Evolutionary conservation across 805 yeast species (phyloP).

Genomic region (Teunomyces funiuensis): DNA sequence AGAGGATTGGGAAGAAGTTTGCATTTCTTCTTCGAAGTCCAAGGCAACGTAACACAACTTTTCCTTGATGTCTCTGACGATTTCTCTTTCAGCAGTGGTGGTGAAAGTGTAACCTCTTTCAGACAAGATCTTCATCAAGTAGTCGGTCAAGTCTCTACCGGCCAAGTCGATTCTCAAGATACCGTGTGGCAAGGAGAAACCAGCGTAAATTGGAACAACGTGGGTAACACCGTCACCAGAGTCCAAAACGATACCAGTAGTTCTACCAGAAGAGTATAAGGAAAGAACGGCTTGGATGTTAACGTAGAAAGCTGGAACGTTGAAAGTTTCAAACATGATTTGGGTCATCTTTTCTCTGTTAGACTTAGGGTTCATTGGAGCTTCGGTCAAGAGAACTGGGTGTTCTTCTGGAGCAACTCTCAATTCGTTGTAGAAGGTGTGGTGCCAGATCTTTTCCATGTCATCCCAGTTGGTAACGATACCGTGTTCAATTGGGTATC

Average conservation of each 20-base stretch:
- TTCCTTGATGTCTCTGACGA: constrained; percentile 92
- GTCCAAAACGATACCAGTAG: constrained; percentile 99
- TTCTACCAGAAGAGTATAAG: constrained; percentile 98
- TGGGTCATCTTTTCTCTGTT: constrained; percentile 99
- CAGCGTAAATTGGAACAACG: constrained; percentile 99
- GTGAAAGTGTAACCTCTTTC: constrained; percentile 99
- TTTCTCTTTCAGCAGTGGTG: constrained; percentile 99
- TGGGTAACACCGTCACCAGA: constrained; percentile 99
- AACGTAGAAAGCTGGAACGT: constrained; percentile 99
- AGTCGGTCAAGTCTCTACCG: constrained; percentile 99
- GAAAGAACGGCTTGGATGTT: constrained; percentile 98
- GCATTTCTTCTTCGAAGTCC: constrained; percentile 99
- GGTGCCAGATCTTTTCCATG: constrained; percentile 99
- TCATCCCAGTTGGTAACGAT: constrained; percentile 99
- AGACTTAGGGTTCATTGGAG: constrained; percentile 99
- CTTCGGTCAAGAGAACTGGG: constrained; percentile 98
- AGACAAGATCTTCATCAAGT: constrained; percentile 96
- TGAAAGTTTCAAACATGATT: constrained; percentile 98
- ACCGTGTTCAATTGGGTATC: constrained; percentile 99
- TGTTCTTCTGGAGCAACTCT: constrained; percentile 99
- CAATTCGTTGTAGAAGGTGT: constrained; percentile 99
- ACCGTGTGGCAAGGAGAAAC: constrained; percentile 99
- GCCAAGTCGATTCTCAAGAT: constrained; percentile 98
- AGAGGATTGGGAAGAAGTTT: constrained; percentile 97
- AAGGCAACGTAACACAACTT: constrained; percentile 98